Evolutionary conservation across 2,329 filamentous ascomycete species (phyloP).

Genomic region (Fusarium odoratissimum): DNA sequence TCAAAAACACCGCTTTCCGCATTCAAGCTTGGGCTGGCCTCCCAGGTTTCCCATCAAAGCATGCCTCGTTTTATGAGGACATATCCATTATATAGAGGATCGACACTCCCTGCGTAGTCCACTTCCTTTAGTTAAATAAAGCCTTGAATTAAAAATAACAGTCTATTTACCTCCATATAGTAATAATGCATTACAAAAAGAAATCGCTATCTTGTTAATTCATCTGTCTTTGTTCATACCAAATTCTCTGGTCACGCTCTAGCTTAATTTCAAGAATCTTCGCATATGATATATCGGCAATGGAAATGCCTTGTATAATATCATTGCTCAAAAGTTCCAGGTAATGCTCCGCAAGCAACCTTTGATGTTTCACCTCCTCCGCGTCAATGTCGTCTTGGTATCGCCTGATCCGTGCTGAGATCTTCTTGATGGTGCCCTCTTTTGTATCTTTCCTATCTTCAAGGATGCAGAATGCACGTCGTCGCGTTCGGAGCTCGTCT

Average conservation of each 20-base stretch:
- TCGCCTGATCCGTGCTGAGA: background rate
- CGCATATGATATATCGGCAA: conserved; percentile 3
- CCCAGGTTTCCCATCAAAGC: accelerated
- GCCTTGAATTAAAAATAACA: background rate
- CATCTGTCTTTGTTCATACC: background rate
- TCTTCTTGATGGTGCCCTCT: background rate
- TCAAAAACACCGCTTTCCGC: no score
- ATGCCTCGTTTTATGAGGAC: background rate
- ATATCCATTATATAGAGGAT: background rate
- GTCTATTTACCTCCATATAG: background rate
- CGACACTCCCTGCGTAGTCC: accelerated
- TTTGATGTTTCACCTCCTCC: conserved; percentile 3
- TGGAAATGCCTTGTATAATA: background rate
- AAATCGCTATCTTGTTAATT: background rate
- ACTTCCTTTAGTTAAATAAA: background rate
- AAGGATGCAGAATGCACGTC: background rate
- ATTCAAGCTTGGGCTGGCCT: background rate
- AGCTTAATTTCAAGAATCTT: conserved; percentile 4
- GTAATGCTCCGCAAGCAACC: conserved; percentile 6
- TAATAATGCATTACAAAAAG: background rate
- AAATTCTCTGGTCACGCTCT: background rate
- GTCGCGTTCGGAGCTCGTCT: background rate
- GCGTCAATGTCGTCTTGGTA: conserved; percentile 7
- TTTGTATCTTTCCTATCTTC: conserved; percentile 3
- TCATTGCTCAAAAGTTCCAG: conserved; percentile 9